A percentile compares a stretch with the other conserved stretches of the same genome.
Conservation (phyloP, 2,329 filamentous ascomycete species). For the Pseudohalonectria lignicola region DNA sequence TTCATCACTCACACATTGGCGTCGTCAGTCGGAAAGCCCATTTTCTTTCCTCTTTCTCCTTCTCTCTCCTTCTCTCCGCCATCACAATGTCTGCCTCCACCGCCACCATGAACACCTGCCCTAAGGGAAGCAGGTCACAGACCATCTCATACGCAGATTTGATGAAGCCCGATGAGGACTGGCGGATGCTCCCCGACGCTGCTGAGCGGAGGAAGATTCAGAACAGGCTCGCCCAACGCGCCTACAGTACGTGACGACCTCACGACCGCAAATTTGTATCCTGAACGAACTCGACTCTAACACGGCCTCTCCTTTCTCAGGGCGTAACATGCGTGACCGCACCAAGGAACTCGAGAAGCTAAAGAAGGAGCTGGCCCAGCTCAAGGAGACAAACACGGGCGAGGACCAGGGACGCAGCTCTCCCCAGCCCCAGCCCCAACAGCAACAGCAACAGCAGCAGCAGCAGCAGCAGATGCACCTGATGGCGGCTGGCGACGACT, state of each 20-base stretch:
- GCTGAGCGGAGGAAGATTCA: conserved; percentile 4
- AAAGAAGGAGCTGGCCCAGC: conserved; percentile 4
- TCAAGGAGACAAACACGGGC: conserved; percentile 1
- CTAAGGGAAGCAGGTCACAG: not conserved
- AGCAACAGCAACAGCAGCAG: not conserved
- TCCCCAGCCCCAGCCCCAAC: not conserved
- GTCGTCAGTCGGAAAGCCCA: no score
- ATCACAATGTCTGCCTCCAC: not conserved
- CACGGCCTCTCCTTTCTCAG: not conserved
- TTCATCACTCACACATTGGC: not conserved
- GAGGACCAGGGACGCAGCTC: not conserved
- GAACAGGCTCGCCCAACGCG: conserved; percentile 4
- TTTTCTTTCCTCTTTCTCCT: not conserved
- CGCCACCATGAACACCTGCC: not conserved
- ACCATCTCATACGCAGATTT: conserved; percentile 3
- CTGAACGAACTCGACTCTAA: no score
- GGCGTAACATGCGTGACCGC: conserved; percentile 5
- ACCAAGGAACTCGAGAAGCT: conserved; percentile 5
- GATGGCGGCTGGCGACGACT: conserved; percentile 1
- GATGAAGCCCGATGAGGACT: conserved; percentile 5
- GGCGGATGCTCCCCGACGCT: conserved; percentile 3
- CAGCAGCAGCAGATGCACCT: conserved; percentile 1
- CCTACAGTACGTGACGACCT: conserved; percentile 2
- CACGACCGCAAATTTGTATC: no score
- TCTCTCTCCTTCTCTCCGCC: not conserved